Base-by-base conservation (phyloP, 805 yeast genomes). In the Komagataella kurtzmanii region DNA sequence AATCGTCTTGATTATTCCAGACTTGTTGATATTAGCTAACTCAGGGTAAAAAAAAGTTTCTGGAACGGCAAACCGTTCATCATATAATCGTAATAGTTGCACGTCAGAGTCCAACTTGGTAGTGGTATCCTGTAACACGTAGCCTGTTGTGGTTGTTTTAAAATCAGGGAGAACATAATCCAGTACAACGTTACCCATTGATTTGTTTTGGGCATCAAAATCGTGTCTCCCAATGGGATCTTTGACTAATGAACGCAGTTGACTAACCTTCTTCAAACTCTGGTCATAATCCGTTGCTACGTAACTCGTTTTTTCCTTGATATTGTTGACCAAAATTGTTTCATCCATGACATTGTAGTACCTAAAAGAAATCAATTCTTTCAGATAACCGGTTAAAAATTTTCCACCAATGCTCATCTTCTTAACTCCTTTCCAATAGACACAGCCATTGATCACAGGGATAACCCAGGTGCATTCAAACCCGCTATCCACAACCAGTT, bases 341-440 rank as follows among this genome's bases (percentile, higher is more conserved):
- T 95, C 99, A 54, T 93, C 97, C 62, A 88, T 81, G 57, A 93
- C 89, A 61, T 93, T 91, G 64, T 90, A 93, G 68, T 93, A 93
- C 51, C 97, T 73, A 61, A 85, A 93, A 2, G 97, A 88, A 10
- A 91, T 78, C 49, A 87, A 74, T 61, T 93, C 98, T 55, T 89
- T 75, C 50, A 95, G 65, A 49, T 83, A 78, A 3, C 97, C 96
- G 51, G 88, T 87, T 50, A 93, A 66, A 49, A 87, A 72, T 52
- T 87, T 76, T 0, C 99, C 99, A 0, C 93, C 99, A 48, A 95
- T 78, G 47, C 89, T 91, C 51, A 90, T 67, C 54, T 87, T 82
- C 55, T 79, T 77, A 2, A 88, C 80, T 0, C 89, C 97, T 40
- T 79, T 77, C 80, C 88, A 81, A 59, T 80, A 78, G 0, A 88